Base-by-base conservation (phyloP, 169 alveolate genomes). In the Babesia gibsoni region DNA sequence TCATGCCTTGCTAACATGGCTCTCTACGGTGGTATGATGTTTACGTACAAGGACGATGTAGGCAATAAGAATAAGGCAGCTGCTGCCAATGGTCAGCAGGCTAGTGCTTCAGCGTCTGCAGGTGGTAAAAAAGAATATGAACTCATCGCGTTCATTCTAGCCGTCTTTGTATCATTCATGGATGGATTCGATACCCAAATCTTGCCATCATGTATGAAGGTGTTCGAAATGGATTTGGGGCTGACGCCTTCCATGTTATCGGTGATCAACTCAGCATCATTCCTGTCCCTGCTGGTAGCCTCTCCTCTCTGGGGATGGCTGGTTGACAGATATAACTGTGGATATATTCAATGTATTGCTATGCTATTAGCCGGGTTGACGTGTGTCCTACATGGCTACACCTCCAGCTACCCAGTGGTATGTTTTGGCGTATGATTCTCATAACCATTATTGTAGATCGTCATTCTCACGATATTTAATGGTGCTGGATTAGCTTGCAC, bases 301-400 rank as follows among this genome's bases (percentile, higher is more conserved):
- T 84, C 94, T 48, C 95, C 96, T 7, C 65, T 93, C 23, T 93
- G 97, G 97, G 97, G 97, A 9, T 86, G 69, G 27, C 78, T 92
- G 52, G 88, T 95, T 12, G 97, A 93, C 68, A 87, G 83, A 50
- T 87, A 81, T 75, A 91, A 95, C 18, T 61, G 92, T 58, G 86
- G 88, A 52, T 84, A 90, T 84, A 82, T 93, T 64, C 69, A 90
- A 37, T 93, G 90, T 29, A 77, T 83, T 41, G 97, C 94, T 20
- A 78, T 91, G 23, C 70, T 90, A 9, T 77, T 84, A 23, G 84
- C 96, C 91, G 97, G 97, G 16, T 42, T 92, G 22, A 86, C 91
- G 22, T 89, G 94, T 0, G 89, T 91, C 10, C 53, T 83, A 12
- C 84, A 92, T 45, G 94, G 70, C 12, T 29, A 29, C 25, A 25